Evolutionary conservation across 352 stramenopile species (phyloP), one percentile per base, ranked within the genome.

Genomic region (Pythium rhizo-oryzae): DNA sequence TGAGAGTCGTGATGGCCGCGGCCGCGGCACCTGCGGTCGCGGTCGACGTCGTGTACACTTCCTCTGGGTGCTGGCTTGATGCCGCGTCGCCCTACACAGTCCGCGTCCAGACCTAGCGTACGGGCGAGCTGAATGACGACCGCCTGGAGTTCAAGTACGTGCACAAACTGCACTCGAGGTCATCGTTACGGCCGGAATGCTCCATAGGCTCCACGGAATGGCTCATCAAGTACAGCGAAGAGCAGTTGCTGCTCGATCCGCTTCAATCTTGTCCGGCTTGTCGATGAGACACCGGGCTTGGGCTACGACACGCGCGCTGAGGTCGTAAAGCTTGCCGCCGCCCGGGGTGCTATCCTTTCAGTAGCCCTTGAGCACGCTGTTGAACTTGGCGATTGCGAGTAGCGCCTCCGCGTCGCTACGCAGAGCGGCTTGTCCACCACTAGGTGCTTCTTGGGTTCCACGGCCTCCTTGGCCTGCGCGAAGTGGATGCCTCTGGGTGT

Each of bases 361-460:
- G 75, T 91, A 91, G 46, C 82, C 80, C 69, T 93, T 93, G 63
- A 91, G 49, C 44, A 93, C 85, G 33, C 70, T 70, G 50, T 90
- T 76, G 30, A 65, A 61, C 44, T 77, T 67, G n/a, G 82, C 81
- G 12, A 82, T 63, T 12, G 72, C 64, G 55, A 80, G 73, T 9
- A 93, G 74, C 59, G 87, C 82, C 47, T 79, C 57, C 24, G 82
- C 85, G 41, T 93, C 19, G 79, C 81, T 71, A 91, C 73, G 57
- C 81, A 88, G 44, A 93, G 71, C 53, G 85, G 85, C 62, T 93
- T 93, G 75, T 93, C 85, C 37, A 90, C 81, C 8, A 93, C 77
- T 16, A 93, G 81, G 66, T 93, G 82, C 70, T 85, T 84, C 71
- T 90, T 91, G 51, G 82, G 81, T 44, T 81, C 60, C 54, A 93